phyloP scores from a whole-genome alignment of 2,329 filamentous ascomycete species.

The Corynespora cassiicola region DNA sequence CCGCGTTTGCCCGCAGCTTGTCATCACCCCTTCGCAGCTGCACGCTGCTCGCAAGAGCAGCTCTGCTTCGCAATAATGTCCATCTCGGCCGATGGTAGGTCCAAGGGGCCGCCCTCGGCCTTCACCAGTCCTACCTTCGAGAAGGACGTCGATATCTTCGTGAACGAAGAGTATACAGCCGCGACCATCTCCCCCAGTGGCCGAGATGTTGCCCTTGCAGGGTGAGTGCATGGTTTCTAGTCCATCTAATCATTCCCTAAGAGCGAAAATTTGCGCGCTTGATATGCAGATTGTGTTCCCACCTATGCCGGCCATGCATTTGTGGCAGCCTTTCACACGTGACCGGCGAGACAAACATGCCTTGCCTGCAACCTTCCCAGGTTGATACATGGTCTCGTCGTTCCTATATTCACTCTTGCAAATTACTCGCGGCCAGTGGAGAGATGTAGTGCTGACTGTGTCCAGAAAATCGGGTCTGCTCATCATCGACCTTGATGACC shows the following conservation, averaged over 20 bases:
- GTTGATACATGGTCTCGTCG: no score
- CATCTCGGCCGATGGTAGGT: no score
- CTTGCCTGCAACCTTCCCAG: background rate
- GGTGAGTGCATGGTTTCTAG: conserved; percentile 57
- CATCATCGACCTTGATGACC: conserved; percentile 90
- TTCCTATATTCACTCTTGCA: conserved; percentile 4
- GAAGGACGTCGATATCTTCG: conserved; percentile 81
- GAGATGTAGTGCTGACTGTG: conserved; percentile 2
- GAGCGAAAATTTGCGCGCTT: no score
- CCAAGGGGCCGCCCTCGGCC: conserved; percentile 56
- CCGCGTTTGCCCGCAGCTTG: no score
- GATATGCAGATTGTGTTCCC: no score
- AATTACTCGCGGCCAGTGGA: background rate
- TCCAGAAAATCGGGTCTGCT: conserved; percentile 79
- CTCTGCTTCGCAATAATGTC: no score
- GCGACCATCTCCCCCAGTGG: conserved; percentile 93
- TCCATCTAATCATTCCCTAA: no score
- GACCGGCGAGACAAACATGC: background rate
- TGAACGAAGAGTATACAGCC: conserved; percentile 80
- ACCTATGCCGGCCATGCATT: no score
- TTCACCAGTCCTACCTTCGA: conserved; percentile 90
- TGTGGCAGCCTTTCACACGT: conserved; percentile 8
- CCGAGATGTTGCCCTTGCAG: conserved; percentile 87
- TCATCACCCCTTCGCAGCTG: no score
- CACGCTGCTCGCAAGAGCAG: no score